Evolutionary conservation across 345 rosid genomes (phyloP).

Genomic region (Gossypium herbaceum): DNA sequence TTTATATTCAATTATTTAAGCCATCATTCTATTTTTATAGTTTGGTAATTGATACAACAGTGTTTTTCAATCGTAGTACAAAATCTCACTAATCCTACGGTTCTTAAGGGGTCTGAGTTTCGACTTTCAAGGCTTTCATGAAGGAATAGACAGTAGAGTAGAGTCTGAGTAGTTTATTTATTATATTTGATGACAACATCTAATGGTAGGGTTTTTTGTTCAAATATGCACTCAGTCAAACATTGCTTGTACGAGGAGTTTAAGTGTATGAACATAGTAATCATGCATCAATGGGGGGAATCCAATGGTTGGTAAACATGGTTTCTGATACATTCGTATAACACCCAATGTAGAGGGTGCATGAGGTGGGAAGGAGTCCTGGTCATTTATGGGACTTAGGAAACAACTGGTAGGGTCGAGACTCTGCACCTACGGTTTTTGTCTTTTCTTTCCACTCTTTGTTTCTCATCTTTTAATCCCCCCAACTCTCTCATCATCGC

Average conservation of each 20-base stretch:
- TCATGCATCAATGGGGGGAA: conserved; percentile 7
- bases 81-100: conserved; percentile 31
- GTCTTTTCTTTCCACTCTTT: conserved; percentile 40
- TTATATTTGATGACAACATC: conserved; percentile 36
- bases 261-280: not conserved
- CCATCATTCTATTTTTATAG: conserved; percentile 25
- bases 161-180: conserved; percentile 1
- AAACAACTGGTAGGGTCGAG: conserved; percentile 41
- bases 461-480: conserved; percentile 32
- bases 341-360: conserved; percentile 1
- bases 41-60: not conserved
- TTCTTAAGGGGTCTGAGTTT: conserved; percentile 23
- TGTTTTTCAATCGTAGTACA: not conserved
- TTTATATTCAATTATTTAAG: conserved; percentile 42
- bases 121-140: conserved; percentile 15
- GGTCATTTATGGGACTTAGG: conserved; percentile 59
- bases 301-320: conserved; percentile 26
- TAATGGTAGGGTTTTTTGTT: conserved; percentile 13
- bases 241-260: conserved; percentile 27
- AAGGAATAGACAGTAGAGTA: conserved; percentile 11
- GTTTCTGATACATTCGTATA: not conserved
- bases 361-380: conserved; percentile 45
- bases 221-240: not conserved
- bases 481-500: conserved; percentile 30
- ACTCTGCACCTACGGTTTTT: conserved; percentile 34